These are phyloP conservation scores for Cladobotryum mycophilum DNA, from an alignment of 2,329 filamentous ascomycete species.

Conservation along the genomic window DNA sequence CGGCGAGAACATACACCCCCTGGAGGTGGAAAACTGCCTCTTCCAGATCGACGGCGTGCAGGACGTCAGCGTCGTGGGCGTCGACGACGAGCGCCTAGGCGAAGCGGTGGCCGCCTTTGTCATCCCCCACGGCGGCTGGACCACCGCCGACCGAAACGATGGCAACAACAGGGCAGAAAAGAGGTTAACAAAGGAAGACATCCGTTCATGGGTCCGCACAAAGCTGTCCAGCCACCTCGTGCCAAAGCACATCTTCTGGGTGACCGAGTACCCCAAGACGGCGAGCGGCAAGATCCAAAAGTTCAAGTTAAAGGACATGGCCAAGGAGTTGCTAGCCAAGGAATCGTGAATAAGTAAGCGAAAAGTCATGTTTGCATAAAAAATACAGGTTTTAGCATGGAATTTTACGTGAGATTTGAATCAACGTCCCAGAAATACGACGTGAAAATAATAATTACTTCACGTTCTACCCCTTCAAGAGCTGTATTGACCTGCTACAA, in stretches of 20 bases:
- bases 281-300: constrained; percentile 97
- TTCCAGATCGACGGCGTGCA: constrained; percentile 63
- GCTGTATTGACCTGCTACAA: too few species aligned
- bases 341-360: not conserved
- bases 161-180: constrained; percentile 19
- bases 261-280: constrained; percentile 83
- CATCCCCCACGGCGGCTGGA: constrained; percentile 38
- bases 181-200: constrained; percentile 47
- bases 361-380: not conserved
- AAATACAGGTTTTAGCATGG: too few species aligned
- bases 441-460: too few species aligned
- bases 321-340: constrained; percentile 29
- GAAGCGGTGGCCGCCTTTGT: constrained; percentile 85
- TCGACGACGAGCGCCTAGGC: constrained; percentile 76
- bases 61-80: constrained; percentile 76
- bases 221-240: constrained; percentile 69
- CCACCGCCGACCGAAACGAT: constrained; percentile 16
- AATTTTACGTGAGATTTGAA: too few species aligned
- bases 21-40: constrained; percentile 87
- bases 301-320: constrained; percentile 72
- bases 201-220: constrained; percentile 66
- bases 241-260: constrained; percentile 86
- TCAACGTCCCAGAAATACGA: too few species aligned
- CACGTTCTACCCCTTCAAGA: too few species aligned
- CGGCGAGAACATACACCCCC: constrained; percentile 91